A percentile compares a stretch with the other conserved stretches of the same genome.
Conservation (phyloP, 306 rosid species). For the Rosa chinensis region DNA sequence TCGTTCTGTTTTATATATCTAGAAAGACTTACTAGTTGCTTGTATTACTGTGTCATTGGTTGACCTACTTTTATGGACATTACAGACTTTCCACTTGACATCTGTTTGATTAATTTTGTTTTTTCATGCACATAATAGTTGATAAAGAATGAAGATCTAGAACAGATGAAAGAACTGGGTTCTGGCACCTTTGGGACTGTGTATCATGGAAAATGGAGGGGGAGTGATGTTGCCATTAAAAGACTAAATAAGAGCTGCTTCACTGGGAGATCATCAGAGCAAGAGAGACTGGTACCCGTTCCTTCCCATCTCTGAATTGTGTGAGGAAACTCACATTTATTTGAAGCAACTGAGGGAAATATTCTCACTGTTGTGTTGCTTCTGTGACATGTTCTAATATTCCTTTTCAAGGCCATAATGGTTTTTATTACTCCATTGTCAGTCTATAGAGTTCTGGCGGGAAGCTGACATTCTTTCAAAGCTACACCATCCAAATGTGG, state of each 20-base stretch:
- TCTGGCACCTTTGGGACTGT: conserved; percentile 96
- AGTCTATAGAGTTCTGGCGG: conserved; percentile 88
- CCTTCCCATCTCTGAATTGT: conserved; percentile 22
- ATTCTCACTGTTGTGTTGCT: conserved; percentile 1
- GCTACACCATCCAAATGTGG: conserved; percentile 96
- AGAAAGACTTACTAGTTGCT: neutral
- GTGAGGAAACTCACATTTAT: neutral
- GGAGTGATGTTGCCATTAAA: conserved; percentile 93
- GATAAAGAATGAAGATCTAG: conserved; percentile 88
- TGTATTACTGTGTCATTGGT: neutral
- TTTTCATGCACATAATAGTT: conserved; percentile 50
- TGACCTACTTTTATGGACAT: neutral
- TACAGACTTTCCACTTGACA: neutral
- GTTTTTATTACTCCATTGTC: conserved; percentile 32
- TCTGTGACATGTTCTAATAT: neutral
- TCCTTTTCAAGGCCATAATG: conserved; percentile 14
- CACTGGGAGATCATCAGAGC: conserved; percentile 83
- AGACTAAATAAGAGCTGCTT: conserved; percentile 96
- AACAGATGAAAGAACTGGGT: conserved; percentile 84
- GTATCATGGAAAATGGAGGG: conserved; percentile 96
- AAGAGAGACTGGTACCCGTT: conserved; percentile 78
- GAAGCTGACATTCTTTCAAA: conserved; percentile 92
- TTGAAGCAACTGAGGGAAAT: neutral
- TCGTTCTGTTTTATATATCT: neutral
- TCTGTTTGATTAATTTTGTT: conserved; percentile 24